phyloP scores from a whole-genome alignment of 495 filamentous ascomycete species.

The Aspergillus conjunctus region DNA sequence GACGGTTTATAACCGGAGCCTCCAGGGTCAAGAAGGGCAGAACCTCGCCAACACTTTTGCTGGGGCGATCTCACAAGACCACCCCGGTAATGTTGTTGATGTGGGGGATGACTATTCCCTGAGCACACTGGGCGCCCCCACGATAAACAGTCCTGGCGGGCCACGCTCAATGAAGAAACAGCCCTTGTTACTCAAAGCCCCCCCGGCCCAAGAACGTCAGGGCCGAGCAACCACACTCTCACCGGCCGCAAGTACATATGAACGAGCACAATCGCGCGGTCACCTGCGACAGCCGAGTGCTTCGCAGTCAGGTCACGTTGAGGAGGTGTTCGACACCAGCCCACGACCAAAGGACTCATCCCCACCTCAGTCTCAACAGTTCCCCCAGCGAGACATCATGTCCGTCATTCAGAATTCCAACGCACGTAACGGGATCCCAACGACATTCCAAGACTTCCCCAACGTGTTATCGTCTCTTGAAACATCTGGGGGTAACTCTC shows the following conservation, averaged over 20 bases:
- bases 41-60: slow-evolving; percentile 73
- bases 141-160: slow-evolving; percentile 38
- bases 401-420: slow-evolving; percentile 82
- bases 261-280: slow-evolving; percentile 36
- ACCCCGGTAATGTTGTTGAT: slow-evolving; percentile 66
- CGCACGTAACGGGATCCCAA: slow-evolving; percentile 55
- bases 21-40: slow-evolving; percentile 64
- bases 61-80: slow-evolving; percentile 64
- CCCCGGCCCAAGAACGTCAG: slow-evolving; percentile 38
- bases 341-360: slow-evolving; percentile 34
- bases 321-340: slow-evolving; percentile 48
- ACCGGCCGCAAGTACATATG: slow-evolving; percentile 35
- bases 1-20: slow-evolving; percentile 86
- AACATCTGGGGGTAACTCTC: slow-evolving; percentile 61
- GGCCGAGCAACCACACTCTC: slow-evolving; percentile 45
- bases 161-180: slow-evolving; percentile 52
- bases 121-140: slow-evolving; percentile 37
- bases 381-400: slow-evolving; percentile 75
- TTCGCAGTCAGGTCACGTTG: slow-evolving; percentile 41
- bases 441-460: slow-evolving; percentile 65
- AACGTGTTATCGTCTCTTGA: slow-evolving; percentile 73
- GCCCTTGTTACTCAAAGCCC: slow-evolving; percentile 54
- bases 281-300: slow-evolving; percentile 42
- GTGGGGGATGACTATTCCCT: slow-evolving; percentile 62
- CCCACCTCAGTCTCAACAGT: slow-evolving; percentile 29